Conservation (phyloP, 1,139 yeast genomes). For the Hyphopichia fennica region DNA sequence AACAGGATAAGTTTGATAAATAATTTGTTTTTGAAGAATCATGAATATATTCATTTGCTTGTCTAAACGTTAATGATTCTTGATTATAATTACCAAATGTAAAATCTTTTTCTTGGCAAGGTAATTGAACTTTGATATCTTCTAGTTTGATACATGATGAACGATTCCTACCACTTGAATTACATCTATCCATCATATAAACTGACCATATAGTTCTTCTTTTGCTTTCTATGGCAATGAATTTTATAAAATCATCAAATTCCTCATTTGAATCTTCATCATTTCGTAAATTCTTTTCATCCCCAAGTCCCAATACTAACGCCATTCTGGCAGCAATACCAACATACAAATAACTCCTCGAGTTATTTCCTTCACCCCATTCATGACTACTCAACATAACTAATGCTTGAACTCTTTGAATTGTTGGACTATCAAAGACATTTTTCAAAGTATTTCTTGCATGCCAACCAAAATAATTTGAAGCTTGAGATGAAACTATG, state of each 20-base stretch:
- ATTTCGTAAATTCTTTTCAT: slow-evolving; percentile 15
- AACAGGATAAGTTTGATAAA: slow-evolving; percentile 15
- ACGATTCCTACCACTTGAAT: slow-evolving; percentile 35
- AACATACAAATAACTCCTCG: slow-evolving; percentile 35
- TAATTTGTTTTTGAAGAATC: slow-evolving; percentile 5
- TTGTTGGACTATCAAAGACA: slow-evolving; percentile 37
- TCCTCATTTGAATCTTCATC: slow-evolving; percentile 13
- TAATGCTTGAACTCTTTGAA: slow-evolving; percentile 38
- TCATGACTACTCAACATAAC: slow-evolving; percentile 38
- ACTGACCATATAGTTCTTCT: slow-evolving; percentile 41
- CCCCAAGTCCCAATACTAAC: slow-evolving; percentile 32
- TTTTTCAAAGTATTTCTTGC: slow-evolving; percentile 28
- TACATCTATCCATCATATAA: slow-evolving; percentile 44
- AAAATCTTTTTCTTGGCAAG: slow-evolving; percentile 24
- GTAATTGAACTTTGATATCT: slow-evolving; percentile 23
- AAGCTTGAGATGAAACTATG: slow-evolving; percentile 25
- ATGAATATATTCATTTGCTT: slow-evolving; percentile 12
- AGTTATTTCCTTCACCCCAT: slow-evolving; percentile 43
- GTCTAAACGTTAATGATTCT: slow-evolving; percentile 14
- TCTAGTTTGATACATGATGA: slow-evolving; percentile 28
- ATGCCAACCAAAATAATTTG: slow-evolving; percentile 41
- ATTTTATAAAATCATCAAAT: slow-evolving; percentile 10
- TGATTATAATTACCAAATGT: slow-evolving; percentile 19
- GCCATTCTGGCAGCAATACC: slow-evolving; percentile 45
- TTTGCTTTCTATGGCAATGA: slow-evolving; percentile 27